A percentile compares a stretch with the other conserved stretches of the same genome.
These are phyloP conservation scores for Ascomycota sp. DNA, from an alignment of 2,329 filamentous ascomycete genomes.

Conservation along the genomic window DNA sequence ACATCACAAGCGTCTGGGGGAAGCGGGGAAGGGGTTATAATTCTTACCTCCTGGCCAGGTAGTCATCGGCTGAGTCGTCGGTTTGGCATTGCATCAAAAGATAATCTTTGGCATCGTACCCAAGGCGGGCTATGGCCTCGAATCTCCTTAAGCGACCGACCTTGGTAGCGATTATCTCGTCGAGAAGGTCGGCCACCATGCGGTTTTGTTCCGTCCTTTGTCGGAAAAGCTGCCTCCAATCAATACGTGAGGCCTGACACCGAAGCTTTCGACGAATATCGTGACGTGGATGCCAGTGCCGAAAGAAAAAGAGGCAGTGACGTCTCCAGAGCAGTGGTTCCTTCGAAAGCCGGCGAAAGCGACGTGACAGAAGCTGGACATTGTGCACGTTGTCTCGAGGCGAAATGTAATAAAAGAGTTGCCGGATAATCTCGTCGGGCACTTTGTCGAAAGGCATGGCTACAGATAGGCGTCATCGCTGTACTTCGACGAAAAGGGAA, in stretches of 20 bases:
- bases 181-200: constrained; percentile 32
- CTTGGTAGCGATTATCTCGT: constrained; percentile 51
- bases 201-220: constrained; percentile 31
- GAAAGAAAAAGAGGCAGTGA: constrained; percentile 50
- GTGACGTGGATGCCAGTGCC: constrained; percentile 54
- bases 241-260: constrained; percentile 30
- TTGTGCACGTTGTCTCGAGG: constrained; percentile 30
- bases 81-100: constrained; percentile 45
- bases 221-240: constrained; percentile 57
- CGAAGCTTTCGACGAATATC: constrained; percentile 34
- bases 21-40: background rate
- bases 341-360: constrained; percentile 43
- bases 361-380: constrained; percentile 36
- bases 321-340: constrained; percentile 63
- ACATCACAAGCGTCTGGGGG: background rate
- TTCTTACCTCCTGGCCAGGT: constrained; percentile 47
- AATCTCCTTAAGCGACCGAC: constrained; percentile 49
- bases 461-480: background rate
- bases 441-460: constrained; percentile 25
- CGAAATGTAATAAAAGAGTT: constrained; percentile 46
- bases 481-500: background rate
- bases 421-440: constrained; percentile 71
- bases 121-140: constrained; percentile 47
- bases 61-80: constrained; percentile 43
- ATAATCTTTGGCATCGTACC: constrained; percentile 78